Conservation (phyloP, 1,284 basidiomycete species). For the Amylostereum areolatum region DNA sequence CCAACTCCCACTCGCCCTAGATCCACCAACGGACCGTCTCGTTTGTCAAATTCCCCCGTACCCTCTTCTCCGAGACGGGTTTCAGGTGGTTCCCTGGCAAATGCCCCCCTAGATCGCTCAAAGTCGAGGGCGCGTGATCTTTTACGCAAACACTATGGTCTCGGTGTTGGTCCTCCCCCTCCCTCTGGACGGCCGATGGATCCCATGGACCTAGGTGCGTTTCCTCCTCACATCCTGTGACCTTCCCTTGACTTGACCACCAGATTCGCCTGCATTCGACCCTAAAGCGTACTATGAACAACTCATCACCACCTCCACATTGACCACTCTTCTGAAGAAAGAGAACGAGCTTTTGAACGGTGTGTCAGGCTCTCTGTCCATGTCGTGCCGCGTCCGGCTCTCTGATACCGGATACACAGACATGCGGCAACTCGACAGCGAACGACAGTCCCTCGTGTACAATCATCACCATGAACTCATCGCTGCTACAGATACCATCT, state of each 20-base stretch:
- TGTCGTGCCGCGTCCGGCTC: too few relatives aligned
- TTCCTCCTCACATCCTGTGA: background rate
- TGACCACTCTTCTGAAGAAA: constrained; percentile 64
- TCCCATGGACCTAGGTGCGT: constrained; percentile 74
- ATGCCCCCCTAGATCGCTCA: constrained; percentile 13
- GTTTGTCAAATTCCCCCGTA: constrained; percentile 6
- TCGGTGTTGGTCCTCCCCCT: constrained; percentile 65
- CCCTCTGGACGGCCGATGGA: constrained; percentile 51
- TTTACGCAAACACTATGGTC: constrained; percentile 77
- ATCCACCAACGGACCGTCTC: constrained; percentile 3
- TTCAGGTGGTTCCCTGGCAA: too few relatives aligned
- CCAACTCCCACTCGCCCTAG: constrained; percentile 7
- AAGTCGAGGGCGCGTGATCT: constrained; percentile 74
- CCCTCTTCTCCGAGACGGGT: constrained; percentile 1
- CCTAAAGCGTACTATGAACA: constrained; percentile 80
- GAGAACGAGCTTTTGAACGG: constrained; percentile 76
- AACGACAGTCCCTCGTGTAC: constrained; percentile 87
- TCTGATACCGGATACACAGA: constrained; percentile 36
- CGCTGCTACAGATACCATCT: constrained; percentile 87
- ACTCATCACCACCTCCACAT: constrained; percentile 71
- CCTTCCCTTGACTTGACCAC: background rate
- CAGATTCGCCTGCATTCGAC: constrained; percentile 79
- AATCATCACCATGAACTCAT: constrained; percentile 94
- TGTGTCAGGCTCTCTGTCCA: constrained; percentile 16
- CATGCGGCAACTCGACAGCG: constrained; percentile 82